phyloP scores from a whole-genome alignment of 345 rosid species.

The Raphanus raphanistrum region DNA sequence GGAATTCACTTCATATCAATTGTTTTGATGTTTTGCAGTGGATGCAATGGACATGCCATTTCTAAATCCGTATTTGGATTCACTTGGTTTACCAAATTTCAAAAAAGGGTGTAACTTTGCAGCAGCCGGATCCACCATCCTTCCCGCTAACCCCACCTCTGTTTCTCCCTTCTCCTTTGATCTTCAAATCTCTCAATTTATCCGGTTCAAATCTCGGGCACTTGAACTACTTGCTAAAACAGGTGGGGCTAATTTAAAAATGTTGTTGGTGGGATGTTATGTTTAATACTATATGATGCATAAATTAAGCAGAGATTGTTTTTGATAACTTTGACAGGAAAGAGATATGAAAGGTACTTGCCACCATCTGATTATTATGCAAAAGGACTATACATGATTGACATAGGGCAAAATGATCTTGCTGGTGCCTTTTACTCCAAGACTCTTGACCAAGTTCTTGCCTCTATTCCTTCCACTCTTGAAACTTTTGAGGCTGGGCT shows the following conservation, averaged over 20 bases:
- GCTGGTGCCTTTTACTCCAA: conserved; percentile 96
- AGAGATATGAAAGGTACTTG: conserved; percentile 52
- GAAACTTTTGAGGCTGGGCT: conserved; percentile 71
- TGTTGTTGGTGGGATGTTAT: conserved; percentile 3
- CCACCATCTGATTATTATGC: conserved; percentile 66
- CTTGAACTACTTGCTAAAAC: conserved; percentile 60
- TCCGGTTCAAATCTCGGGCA: conserved; percentile 69
- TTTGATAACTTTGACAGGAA: conserved; percentile 47
- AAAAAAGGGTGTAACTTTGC: conserved; percentile 89
- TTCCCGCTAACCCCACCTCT: conserved; percentile 68
- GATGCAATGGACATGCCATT: conserved; percentile 93
- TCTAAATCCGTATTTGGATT: conserved; percentile 82
- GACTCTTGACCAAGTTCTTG: conserved; percentile 76
- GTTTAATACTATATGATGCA: conserved; percentile 3
- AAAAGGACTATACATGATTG: conserved; percentile 82
- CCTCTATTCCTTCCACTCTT: conserved; percentile 66
- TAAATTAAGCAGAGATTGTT: conserved; percentile 9
- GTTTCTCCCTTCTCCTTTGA: conserved; percentile 81
- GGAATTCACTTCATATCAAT: not conserved
- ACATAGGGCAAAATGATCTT: conserved; percentile 94
- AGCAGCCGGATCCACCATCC: conserved; percentile 80
- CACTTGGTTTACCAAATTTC: conserved; percentile 78
- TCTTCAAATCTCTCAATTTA: conserved; percentile 79
- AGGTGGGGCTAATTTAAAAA: conserved; percentile 21
- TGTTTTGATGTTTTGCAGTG: conserved; percentile 49